These are phyloP conservation scores for Erigeron philadelphicus DNA, from an alignment of 140 eudicot species.

Conservation along the genomic window DNA sequence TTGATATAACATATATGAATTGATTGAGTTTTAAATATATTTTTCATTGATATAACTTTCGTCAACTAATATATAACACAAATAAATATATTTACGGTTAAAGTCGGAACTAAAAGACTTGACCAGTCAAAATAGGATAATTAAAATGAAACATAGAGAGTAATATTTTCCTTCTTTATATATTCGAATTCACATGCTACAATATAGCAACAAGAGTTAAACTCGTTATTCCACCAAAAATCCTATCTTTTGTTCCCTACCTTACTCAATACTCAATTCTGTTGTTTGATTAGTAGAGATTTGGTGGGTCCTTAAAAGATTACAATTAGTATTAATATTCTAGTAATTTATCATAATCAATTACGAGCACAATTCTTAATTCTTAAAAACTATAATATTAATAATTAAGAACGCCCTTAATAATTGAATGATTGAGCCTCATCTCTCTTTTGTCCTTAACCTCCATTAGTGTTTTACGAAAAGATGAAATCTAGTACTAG, in stretches of 20 bases:
- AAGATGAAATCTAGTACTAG: slow-evolving; percentile 37
- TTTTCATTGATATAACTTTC: no score
- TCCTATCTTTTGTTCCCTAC: slow-evolving; percentile 17
- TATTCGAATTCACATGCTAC: no score
- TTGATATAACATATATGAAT: no score
- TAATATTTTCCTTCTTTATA: no score
- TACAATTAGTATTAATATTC: slow-evolving; percentile 25
- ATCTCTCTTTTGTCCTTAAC: slow-evolving; percentile 32
- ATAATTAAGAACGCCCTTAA: slow-evolving; percentile 33
- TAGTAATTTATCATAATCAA: not conserved
- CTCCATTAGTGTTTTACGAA: slow-evolving; percentile 35
- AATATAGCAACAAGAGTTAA: not conserved
- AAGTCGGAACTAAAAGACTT: no score
- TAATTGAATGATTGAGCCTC: slow-evolving; percentile 34
- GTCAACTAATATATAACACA: no score
- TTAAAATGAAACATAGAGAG: no score
- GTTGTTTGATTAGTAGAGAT: slow-evolving; percentile 30
- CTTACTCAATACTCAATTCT: slow-evolving; percentile 30
- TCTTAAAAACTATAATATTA: not conserved
- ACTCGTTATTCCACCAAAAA: not conserved
- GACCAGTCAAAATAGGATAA: no score
- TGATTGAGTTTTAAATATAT: no score
- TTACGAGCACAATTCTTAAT: slow-evolving; percentile 20
- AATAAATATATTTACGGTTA: no score
- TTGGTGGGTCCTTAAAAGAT: slow-evolving; percentile 40